Conservation (phyloP, 2,329 filamentous ascomycete species). For the Diplocarpon rosae region DNA sequence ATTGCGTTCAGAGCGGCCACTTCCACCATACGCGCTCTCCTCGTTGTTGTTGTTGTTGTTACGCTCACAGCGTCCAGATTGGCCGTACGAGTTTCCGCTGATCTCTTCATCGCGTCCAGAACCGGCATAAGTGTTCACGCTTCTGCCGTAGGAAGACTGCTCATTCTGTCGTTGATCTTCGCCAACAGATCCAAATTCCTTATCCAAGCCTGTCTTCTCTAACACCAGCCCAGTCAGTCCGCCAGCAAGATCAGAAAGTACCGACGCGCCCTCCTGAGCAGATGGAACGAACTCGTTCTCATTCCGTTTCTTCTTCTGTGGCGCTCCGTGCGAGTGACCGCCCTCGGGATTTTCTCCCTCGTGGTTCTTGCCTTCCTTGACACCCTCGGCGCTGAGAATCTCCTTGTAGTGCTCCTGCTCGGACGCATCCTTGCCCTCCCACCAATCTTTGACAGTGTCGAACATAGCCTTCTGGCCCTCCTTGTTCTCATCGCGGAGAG, state of each 20-base stretch:
- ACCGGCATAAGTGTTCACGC: conserved; percentile 2
- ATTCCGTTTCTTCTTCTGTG: conserved; percentile 3
- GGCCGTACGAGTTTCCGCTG: conserved; percentile 2
- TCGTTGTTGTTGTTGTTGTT: not conserved
- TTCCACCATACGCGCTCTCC: not conserved
- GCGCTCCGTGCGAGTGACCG: conserved; percentile 6
- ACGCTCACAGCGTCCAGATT: not conserved
- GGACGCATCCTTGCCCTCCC: conserved; percentile 51
- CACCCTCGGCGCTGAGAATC: conserved; percentile 67
- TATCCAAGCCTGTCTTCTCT: conserved; percentile 5
- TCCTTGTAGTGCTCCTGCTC: conserved; percentile 56
- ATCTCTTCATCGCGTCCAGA: not conserved
- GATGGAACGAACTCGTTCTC: conserved; percentile 1
- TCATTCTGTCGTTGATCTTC: not conserved
- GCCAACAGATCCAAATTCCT: conserved; percentile 1
- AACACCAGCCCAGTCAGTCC: conserved; percentile 4
- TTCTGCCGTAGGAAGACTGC: conserved; percentile 2
- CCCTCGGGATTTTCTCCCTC: conserved; percentile 7
- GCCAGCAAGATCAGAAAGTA: not conserved
- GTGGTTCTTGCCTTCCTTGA: conserved; percentile 29
- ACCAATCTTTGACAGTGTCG: conserved; percentile 68
- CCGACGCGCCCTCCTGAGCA: conserved; percentile 7
- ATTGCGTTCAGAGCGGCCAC: not conserved
- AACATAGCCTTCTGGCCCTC: conserved; percentile 69
- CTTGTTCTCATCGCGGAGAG: conserved; percentile 55